Conservation (phyloP, 2,329 filamentous ascomycete genomes). For the Sporothrix protearum region DNA sequence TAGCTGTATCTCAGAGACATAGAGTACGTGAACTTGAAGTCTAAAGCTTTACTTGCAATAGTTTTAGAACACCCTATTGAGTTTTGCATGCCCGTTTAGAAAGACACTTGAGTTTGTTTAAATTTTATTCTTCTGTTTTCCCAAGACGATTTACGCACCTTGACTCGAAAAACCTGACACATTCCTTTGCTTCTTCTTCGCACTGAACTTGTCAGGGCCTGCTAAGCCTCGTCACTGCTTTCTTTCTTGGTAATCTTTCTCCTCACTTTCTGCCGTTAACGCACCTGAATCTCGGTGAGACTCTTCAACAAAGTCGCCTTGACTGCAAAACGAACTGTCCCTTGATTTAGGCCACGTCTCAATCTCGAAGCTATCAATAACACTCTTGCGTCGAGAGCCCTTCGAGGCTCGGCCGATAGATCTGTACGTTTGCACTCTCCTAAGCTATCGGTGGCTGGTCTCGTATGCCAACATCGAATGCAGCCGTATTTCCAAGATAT, state of each 20-base stretch:
- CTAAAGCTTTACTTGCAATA: background rate
- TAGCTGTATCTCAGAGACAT: background rate
- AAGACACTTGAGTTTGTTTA: background rate
- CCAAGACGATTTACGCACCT: too few relatives aligned
- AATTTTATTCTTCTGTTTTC: background rate
- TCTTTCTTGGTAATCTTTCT: too few relatives aligned
- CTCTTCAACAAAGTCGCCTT: background rate
- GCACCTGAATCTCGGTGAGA: background rate
- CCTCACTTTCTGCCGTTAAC: too few relatives aligned
- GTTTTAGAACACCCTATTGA: background rate
- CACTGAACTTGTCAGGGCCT: too few relatives aligned
- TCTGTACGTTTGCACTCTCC: background rate
- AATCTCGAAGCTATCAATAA: background rate
- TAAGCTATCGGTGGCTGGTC: background rate
- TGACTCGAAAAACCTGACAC: too few relatives aligned
- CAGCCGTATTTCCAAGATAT: background rate
- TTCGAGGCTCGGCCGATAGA: background rate
- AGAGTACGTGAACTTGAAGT: background rate
- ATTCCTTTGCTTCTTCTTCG: too few relatives aligned
- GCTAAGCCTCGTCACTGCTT: too few relatives aligned
- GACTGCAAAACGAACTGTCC: background rate
- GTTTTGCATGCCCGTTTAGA: background rate
- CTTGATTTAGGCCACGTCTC: background rate
- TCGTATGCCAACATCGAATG: background rate
- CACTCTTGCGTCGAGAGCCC: background rate